phyloP scores from a whole-genome alignment of 2,329 filamentous ascomycete genomes.

The Talaromyces piceae region DNA sequence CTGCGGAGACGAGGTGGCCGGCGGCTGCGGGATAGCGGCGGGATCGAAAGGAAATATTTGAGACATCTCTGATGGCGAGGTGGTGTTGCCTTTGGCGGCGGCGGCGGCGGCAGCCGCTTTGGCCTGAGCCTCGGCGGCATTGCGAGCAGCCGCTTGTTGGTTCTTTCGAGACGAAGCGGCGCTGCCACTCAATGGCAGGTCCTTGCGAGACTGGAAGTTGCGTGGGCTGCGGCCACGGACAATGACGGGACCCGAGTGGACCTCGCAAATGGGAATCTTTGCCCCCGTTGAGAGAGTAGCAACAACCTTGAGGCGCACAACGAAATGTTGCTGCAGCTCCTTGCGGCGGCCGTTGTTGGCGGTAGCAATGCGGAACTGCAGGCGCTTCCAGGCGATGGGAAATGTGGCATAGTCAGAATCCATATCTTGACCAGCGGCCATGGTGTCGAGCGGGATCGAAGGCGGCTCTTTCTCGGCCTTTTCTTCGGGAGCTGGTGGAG shows the following conservation, averaged over 20 bases:
- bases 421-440: slow-evolving; percentile 56
- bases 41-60: slow-evolving; percentile 17
- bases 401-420: slow-evolving; percentile 84
- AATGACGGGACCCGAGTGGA: slow-evolving; percentile 83
- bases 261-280: slow-evolving; percentile 74
- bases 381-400: slow-evolving; percentile 84
- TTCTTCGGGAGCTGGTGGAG: slow-evolving; percentile 40
- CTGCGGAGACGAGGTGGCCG: slow-evolving; percentile 17
- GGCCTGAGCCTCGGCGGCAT: slow-evolving; percentile 24
- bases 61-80: slow-evolving; percentile 20
- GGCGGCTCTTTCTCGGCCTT: slow-evolving; percentile 79
- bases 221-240: slow-evolving; percentile 86
- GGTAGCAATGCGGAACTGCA: slow-evolving; percentile 91
- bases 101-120: slow-evolving; percentile 27
- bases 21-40: slow-evolving; percentile 23
- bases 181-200: slow-evolving; percentile 77
- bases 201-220: slow-evolving; percentile 91
- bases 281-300: slow-evolving; percentile 76
- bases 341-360: slow-evolving; percentile 93
- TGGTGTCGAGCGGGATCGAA: slow-evolving; percentile 64
- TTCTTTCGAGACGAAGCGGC: slow-evolving; percentile 72
- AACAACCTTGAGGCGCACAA: slow-evolving; percentile 77
- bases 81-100: slow-evolving; percentile 23
- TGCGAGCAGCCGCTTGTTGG: slow-evolving; percentile 9
- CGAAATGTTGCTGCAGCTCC: slow-evolving; percentile 93